Percentiles rank a stretch among this genome's conserved stretches.
Evolutionary conservation across 1,284 basidiomycete species (phyloP).

Genomic region (Apiotrichum domesticum): DNA sequence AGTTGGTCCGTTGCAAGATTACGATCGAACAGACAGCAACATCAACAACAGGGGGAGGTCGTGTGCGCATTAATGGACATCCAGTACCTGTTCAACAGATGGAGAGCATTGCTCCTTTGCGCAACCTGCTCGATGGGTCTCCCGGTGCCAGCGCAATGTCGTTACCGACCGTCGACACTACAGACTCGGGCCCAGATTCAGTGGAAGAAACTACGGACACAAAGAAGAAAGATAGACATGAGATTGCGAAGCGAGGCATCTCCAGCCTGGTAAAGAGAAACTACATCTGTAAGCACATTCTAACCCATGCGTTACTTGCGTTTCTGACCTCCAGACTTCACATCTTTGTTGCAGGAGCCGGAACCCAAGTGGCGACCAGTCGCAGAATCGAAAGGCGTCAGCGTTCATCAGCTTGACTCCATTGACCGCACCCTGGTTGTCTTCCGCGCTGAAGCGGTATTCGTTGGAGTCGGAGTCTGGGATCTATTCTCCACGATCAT

Average conservation of each 20-base stretch:
- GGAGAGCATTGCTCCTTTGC: slow-evolving; percentile 14
- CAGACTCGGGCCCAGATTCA: slow-evolving; percentile 16
- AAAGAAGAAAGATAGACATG: slow-evolving; percentile 47
- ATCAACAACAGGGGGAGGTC: slow-evolving; percentile 32
- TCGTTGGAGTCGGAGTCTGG: slow-evolving; percentile 94
- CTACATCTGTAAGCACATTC: slow-evolving; percentile 63
- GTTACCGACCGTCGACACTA: slow-evolving; percentile 30
- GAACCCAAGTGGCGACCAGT: slow-evolving; percentile 91
- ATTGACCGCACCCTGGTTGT: slow-evolving; percentile 97
- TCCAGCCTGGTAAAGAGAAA: slow-evolving; percentile 78
- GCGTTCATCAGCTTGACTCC: slow-evolving; percentile 90
- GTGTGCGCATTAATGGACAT: slow-evolving; percentile 73
- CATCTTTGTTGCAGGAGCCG: slow-evolving; percentile 91
- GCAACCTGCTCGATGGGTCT: slow-evolving; percentile 33
- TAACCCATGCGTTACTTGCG: too few species aligned
- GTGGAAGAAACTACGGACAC: slow-evolving; percentile 15
- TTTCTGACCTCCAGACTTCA: slow-evolving; percentile 59
- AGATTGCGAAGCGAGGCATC: slow-evolving; percentile 68
- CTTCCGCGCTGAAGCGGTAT: slow-evolving; percentile 92
- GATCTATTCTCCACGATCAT: slow-evolving; percentile 86
- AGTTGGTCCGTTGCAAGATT: slow-evolving; percentile 71
- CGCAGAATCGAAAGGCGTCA: slow-evolving; percentile 79
- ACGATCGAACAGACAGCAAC: slow-evolving; percentile 68
- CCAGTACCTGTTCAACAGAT: slow-evolving; percentile 58
- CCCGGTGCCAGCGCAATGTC: slow-evolving; percentile 40